A percentile compares a stretch with the other conserved stretches of the same genome.
phyloP scores from a whole-genome alignment of 495 filamentous ascomycete genomes.

The Talaromyces stipitatus region DNA sequence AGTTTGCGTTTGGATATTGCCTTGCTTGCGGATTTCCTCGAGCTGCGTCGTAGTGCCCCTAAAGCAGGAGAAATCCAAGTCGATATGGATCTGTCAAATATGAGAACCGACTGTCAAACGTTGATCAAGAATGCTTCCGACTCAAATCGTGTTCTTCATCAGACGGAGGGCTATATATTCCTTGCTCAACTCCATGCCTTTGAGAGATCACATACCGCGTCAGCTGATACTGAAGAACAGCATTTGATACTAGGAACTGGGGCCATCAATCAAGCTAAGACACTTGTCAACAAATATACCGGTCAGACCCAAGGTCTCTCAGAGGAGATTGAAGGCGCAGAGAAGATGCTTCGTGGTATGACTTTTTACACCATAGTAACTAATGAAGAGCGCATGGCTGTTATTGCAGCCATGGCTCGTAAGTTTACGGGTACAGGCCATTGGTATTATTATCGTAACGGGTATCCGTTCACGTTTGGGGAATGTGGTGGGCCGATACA shows the following conservation, averaged over 20 bases:
- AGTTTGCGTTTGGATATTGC: constrained; percentile 47
- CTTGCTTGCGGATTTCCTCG: constrained; percentile 48
- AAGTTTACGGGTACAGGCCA: constrained; percentile 51
- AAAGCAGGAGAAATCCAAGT: not conserved
- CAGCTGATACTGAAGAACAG: not conserved
- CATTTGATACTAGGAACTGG: constrained; percentile 6
- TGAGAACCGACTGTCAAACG: constrained; percentile 22
- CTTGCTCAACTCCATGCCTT: constrained; percentile 29
- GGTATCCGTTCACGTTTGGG: constrained; percentile 65
- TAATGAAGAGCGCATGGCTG: constrained; percentile 36
- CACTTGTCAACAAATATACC: constrained; percentile 16
- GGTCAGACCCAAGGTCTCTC: constrained; percentile 21
- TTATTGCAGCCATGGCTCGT: constrained; percentile 42
- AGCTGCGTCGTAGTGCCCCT: constrained; percentile 12
- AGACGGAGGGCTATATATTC: constrained; percentile 26
- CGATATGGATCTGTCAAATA: constrained; percentile 28
- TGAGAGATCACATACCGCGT: constrained; percentile 13
- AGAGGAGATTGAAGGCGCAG: constrained; percentile 18
- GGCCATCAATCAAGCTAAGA: constrained; percentile 15
- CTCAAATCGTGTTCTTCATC: constrained; percentile 10
- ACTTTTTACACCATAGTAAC: constrained; percentile 38
- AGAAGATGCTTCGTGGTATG: constrained; percentile 24
- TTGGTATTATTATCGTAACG: constrained; percentile 63
- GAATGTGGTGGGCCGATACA: constrained; percentile 69
- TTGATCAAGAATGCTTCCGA: constrained; percentile 9